Conservation (phyloP, 2,329 filamentous ascomycete species). For the Xylariaceae sp. region DNA sequence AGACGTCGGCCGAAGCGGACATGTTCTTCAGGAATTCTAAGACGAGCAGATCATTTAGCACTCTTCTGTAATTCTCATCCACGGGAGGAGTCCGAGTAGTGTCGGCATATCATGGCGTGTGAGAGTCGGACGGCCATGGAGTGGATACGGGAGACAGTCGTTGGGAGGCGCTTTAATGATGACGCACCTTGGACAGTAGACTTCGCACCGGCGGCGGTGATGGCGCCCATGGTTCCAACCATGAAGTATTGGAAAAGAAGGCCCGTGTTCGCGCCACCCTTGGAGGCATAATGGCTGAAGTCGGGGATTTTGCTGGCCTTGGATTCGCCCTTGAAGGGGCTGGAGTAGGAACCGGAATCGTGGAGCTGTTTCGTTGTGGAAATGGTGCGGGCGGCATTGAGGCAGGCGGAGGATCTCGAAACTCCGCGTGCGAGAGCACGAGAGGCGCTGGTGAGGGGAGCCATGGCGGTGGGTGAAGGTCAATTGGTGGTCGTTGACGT, state of each 20-base stretch:
- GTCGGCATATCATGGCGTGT: too few relatives aligned
- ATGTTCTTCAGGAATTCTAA: constrained; percentile 99
- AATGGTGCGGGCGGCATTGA: constrained; percentile 46
- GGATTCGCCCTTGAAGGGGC: constrained; percentile 57
- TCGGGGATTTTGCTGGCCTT: constrained; percentile 71
- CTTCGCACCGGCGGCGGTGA: constrained; percentile 92
- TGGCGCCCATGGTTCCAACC: constrained; percentile 90
- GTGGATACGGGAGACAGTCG: neutral
- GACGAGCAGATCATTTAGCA: constrained; percentile 20
- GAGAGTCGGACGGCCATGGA: neutral
- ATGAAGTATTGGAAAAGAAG: constrained; percentile 97
- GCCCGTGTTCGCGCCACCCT: constrained; percentile 62
- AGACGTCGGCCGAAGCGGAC: constrained; percentile 95
- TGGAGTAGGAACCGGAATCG: constrained; percentile 47
- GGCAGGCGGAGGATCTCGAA: constrained; percentile 36
- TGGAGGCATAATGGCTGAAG: constrained; percentile 82
- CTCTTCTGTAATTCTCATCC: neutral
- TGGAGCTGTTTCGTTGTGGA: constrained; percentile 49
- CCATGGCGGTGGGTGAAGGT: constrained; percentile 46
- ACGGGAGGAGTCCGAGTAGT: too few relatives aligned
- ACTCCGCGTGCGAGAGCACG: constrained; percentile 61
- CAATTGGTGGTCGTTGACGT: constrained; percentile 23
- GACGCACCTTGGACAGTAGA: constrained; percentile 91
- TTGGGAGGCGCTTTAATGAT: constrained; percentile 1
- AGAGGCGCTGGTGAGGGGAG: constrained; percentile 63